Evolutionary conservation across 768 basidiomycete genomes (phyloP), one percentile per base, ranked within the genome.

Genomic region (Boletus eberwhitei): DNA sequence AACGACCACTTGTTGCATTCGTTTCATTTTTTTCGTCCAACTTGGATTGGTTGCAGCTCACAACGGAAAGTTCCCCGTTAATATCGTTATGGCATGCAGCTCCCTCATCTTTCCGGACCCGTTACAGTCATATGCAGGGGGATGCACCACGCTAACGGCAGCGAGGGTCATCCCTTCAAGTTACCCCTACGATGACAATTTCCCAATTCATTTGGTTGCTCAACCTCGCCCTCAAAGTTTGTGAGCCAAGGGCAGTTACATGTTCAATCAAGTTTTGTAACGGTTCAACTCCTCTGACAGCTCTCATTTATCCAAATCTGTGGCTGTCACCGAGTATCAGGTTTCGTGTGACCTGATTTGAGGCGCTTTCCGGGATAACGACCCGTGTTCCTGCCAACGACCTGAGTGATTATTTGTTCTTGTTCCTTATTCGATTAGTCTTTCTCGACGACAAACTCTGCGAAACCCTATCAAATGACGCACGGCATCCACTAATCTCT

Each of bases 381-480:
- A 59, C 55, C 62, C 57, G 55, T 54, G 44, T 53, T 54, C 50
- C 39, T 58, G 53, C 50, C 40, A 36, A 52, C 58, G 51, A 47
- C 55, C 53, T 52, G 40, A 55, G 43, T 45, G 62, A 41, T 44
- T 48, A 41, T 44, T 48, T 53, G 59, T 59, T 48, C 48, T 57
- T 47, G 60, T 63, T 59, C 66, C 69, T 62, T 61, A 59, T 67
- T 52, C 50, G 58, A 71, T 71, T 69, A 72, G 65, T 71, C 66
- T 69, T 71, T 67, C 69, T 71, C 69, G 67, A 71, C 64, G 58
- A 69, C 69, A 68, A 58, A 54, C 55, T 55, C 60, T 71, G 59
- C 34, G 61, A 72, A 66, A 71, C 71, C 59, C 69, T 69, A 71
- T 71, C 71, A 72, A 62, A 67, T 71, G 61, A 67, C 65, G 65